Evolutionary conservation across 106 monocot genomes (phyloP).

Genomic region (Dendrobium catenatum): DNA sequence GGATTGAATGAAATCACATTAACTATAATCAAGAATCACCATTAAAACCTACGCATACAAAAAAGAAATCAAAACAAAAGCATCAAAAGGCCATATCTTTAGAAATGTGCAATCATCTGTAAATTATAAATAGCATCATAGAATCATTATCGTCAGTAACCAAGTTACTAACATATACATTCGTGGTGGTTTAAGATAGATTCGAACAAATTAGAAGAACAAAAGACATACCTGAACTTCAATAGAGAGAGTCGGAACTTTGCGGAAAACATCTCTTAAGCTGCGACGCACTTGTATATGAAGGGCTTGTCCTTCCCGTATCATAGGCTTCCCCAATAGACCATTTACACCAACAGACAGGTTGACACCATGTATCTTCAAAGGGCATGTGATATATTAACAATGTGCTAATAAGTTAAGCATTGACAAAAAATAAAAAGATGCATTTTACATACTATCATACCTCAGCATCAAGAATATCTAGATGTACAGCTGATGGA

Average conservation of each 20-base stretch:
- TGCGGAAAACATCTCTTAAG: constrained; percentile 85
- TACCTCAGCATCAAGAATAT: constrained; percentile 91
- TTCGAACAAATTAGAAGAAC: not conserved
- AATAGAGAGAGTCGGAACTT: constrained; percentile 79
- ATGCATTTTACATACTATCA: not conserved
- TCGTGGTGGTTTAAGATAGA: not conserved
- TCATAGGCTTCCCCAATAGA: constrained; percentile 71
- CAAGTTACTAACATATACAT: not conserved
- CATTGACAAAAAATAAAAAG: not conserved
- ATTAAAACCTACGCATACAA: too few relatives aligned
- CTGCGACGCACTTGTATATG: constrained; percentile 77
- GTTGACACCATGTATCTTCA: constrained; percentile 81
- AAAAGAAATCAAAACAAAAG: not conserved
- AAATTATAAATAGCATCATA: not conserved
- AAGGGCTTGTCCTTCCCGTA: constrained; percentile 63
- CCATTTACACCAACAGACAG: constrained; percentile 82
- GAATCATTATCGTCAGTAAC: not conserved
- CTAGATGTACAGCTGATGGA: constrained; percentile 90
- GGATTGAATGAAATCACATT: not conserved
- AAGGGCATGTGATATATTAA: not conserved
- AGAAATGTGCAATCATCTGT: not conserved
- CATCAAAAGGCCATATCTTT: not conserved
- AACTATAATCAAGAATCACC: not conserved
- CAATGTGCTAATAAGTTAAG: not conserved
- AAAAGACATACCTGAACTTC: constrained; percentile 58